A percentile compares a stretch with the other conserved stretches of the same genome.
Conservation (phyloP, 257 asterid genomes). For the Salvia hispanica region DNA sequence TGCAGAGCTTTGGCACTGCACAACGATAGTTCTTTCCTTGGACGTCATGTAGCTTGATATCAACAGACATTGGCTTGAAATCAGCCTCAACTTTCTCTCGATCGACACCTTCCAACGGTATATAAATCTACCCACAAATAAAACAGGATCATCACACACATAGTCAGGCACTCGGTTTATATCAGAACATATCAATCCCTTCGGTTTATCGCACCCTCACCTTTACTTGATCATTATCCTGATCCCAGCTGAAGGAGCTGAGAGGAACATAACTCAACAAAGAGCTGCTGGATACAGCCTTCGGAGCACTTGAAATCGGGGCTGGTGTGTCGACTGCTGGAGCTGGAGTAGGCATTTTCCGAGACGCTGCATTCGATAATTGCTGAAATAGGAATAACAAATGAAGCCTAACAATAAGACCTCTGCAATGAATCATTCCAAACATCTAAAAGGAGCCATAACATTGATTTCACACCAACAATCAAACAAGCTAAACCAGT, state of each 20-base stretch:
- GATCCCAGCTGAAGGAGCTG: conserved; percentile 93
- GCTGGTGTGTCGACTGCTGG: conserved; percentile 26
- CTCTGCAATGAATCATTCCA: background rate
- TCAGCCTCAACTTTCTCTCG: conserved; percentile 67
- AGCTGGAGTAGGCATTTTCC: conserved; percentile 40
- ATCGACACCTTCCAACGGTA: conserved; percentile 82
- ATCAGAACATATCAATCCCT: too few relatives aligned
- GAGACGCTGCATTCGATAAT: conserved; percentile 41
- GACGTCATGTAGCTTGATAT: conserved; percentile 71
- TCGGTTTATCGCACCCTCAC: conserved; percentile 16
- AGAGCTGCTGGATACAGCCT: conserved; percentile 34
- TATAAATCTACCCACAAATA: conserved; percentile 56
- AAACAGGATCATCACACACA: background rate
- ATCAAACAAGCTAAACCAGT: too few relatives aligned
- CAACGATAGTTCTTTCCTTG: conserved; percentile 83
- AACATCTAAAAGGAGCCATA: background rate
- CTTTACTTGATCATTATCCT: conserved; percentile 79
- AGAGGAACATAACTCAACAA: conserved; percentile 53
- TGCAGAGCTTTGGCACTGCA: conserved; percentile 76
- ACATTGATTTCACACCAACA: background rate
- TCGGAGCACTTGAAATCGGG: conserved; percentile 38
- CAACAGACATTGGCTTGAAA: conserved; percentile 69
- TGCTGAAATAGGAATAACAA: conserved; percentile 35
- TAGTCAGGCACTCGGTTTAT: background rate
- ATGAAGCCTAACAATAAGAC: background rate